A percentile compares a stretch with the other conserved stretches of the same genome.
Conservation (phyloP, 2,329 filamentous ascomycete species). For the Paramyrothecium roridum region DNA sequence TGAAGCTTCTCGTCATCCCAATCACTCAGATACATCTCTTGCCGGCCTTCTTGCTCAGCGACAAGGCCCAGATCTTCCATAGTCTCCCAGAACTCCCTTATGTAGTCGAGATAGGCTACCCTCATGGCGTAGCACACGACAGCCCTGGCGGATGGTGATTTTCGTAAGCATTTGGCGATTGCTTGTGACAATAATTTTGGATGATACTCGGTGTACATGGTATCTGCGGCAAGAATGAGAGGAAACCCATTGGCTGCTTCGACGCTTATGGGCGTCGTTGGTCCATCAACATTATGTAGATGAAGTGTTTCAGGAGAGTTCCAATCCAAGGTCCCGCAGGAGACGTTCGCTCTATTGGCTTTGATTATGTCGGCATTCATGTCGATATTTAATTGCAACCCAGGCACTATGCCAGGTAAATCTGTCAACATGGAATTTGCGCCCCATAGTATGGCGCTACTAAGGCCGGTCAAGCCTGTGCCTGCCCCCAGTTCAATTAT, state of each 20-base stretch:
- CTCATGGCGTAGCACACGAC: background rate
- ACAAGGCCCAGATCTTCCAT: background rate
- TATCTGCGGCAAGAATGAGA: background rate
- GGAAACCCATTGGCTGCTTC: background rate
- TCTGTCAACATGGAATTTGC: background rate
- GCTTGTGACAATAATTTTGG: background rate
- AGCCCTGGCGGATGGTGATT: background rate
- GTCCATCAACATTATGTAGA: background rate
- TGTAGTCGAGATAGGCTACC: background rate
- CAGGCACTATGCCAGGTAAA: background rate
- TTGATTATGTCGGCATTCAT: background rate
- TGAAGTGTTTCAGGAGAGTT: background rate
- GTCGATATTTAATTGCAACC: background rate
- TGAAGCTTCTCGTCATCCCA: background rate
- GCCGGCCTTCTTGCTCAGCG: background rate
- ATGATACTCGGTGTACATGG: conserved; percentile 1
- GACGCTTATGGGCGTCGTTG: background rate
- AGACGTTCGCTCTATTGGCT: background rate
- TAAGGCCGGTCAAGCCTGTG: background rate
- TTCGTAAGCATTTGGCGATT: background rate
- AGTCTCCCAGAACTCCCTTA: background rate
- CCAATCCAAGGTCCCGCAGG: conserved; percentile 1
- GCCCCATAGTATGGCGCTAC: background rate
- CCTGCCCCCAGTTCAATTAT: background rate
- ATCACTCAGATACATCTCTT: background rate